Conservation (phyloP, 805 yeast genomes). For the Brettanomyces bruxellensis region DNA sequence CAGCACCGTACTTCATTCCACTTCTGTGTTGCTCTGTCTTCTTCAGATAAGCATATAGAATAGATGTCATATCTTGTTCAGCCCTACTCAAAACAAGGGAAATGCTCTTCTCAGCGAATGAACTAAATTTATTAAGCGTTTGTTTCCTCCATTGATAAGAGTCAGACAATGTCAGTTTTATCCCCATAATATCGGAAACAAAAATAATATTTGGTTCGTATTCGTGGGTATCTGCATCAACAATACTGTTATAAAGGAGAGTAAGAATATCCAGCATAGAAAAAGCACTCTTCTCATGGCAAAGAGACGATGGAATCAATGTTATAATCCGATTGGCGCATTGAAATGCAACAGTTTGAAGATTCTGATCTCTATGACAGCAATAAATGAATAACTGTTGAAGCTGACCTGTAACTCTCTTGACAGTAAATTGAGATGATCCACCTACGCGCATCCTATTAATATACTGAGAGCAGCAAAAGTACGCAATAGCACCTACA, state of each 20-base stretch:
- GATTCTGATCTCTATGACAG: constrained; percentile 65
- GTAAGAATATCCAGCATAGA: constrained; percentile 75
- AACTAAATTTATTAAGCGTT: constrained; percentile 52
- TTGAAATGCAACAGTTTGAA: constrained; percentile 73
- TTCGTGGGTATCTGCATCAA: constrained; percentile 76
- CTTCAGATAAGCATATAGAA: constrained; percentile 70
- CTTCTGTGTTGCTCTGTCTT: constrained; percentile 17
- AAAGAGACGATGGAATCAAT: constrained; percentile 67
- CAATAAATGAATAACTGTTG: constrained; percentile 58
- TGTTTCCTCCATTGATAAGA: constrained; percentile 64
- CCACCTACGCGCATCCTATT: constrained; percentile 43
- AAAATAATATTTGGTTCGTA: constrained; percentile 79
- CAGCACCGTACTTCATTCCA: constrained; percentile 64
- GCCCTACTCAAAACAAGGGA: constrained; percentile 45
- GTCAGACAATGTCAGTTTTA: constrained; percentile 58
- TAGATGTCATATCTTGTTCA: constrained; percentile 65
- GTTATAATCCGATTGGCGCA: constrained; percentile 63
- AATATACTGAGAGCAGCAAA: constrained; percentile 50
- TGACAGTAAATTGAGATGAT: constrained; percentile 45
- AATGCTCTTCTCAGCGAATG: constrained; percentile 62
- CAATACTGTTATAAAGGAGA: constrained; percentile 65
- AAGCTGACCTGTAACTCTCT: constrained; percentile 57
- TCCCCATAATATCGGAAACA: constrained; percentile 31
- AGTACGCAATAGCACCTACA: constrained; percentile 55
- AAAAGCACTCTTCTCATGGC: constrained; percentile 64